Conservation (phyloP, 352 stramenopile genomes). For the Thalassiosira allenii region DNA sequence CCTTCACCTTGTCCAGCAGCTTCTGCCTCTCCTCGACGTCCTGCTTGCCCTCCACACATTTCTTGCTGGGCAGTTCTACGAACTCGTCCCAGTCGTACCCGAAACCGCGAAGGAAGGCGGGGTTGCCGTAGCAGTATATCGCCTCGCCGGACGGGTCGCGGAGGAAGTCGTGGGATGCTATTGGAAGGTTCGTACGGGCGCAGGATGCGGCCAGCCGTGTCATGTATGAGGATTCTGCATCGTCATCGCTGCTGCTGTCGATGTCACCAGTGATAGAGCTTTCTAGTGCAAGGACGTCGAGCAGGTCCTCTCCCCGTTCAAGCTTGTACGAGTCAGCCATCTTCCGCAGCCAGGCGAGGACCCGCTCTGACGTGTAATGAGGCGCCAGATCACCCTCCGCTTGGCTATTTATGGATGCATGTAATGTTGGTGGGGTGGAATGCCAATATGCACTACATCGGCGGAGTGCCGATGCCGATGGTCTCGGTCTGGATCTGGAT, state of each 20-base stretch:
- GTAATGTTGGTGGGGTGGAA: not conserved
- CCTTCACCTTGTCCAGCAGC: constrained; percentile 42
- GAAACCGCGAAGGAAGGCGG: constrained; percentile 51
- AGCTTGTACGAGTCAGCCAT: constrained; percentile 54
- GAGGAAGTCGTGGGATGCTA: constrained; percentile 63
- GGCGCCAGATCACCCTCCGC: constrained; percentile 15
- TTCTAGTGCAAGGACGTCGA: constrained; percentile 43
- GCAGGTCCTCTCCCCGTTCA: constrained; percentile 50
- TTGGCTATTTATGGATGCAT: not conserved
- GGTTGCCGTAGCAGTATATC: constrained; percentile 59
- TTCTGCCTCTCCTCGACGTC: constrained; percentile 48
- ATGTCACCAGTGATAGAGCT: not conserved
- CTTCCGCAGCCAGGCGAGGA: constrained; percentile 48
- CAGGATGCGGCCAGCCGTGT: constrained; percentile 28
- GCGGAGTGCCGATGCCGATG: too few relatives aligned
- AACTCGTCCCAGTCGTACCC: constrained; percentile 59
- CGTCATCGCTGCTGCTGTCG: not conserved
- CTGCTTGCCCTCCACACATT: constrained; percentile 42
- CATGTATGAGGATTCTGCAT: constrained; percentile 7
- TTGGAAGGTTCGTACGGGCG: constrained; percentile 27
- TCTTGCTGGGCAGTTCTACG: constrained; percentile 36
- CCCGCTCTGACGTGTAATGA: constrained; percentile 41
- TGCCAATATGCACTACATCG: too few relatives aligned
- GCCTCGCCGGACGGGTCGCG: constrained; percentile 37
- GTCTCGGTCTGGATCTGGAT: too few relatives aligned